Conservation (phyloP, 2,329 filamentous ascomycete species). For the Xylariaceae sp. region DNA sequence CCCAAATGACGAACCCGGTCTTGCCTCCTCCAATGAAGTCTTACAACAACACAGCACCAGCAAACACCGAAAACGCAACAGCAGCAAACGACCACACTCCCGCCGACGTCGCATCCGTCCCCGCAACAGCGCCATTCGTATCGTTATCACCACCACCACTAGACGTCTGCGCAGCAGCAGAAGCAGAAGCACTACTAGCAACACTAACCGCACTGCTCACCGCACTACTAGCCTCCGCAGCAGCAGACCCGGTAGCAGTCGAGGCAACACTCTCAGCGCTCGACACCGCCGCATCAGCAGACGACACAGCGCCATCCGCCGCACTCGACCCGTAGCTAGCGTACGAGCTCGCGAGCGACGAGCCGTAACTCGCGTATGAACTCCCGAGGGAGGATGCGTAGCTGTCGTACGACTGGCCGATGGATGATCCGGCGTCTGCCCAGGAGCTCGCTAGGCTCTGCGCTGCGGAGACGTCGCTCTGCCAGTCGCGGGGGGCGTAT, state of each 20-base stretch:
- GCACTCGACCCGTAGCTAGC: constrained; percentile 13
- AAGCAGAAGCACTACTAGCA: constrained; percentile 12
- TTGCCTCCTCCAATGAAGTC: too few relatives aligned
- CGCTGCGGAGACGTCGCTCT: constrained; percentile 18
- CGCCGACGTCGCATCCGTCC: background rate
- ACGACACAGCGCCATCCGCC: constrained; percentile 12
- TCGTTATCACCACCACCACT: background rate
- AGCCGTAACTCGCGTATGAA: constrained; percentile 13
- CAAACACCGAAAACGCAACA: constrained; percentile 16
- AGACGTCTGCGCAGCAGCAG: constrained; percentile 11
- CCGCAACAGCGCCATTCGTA: constrained; percentile 9
- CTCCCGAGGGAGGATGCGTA: background rate
- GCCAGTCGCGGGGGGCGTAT: constrained; percentile 11
- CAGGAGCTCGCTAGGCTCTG: constrained; percentile 19
- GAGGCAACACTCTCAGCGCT: constrained; percentile 24
- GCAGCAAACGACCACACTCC: constrained; percentile 16
- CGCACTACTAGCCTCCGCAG: constrained; percentile 15
- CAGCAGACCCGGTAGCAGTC: constrained; percentile 18
- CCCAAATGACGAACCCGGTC: too few relatives aligned
- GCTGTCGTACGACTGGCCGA: background rate
- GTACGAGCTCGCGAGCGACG: constrained; percentile 12
- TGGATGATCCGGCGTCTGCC: background rate
- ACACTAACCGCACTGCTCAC: constrained; percentile 21
- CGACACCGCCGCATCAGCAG: constrained; percentile 16
- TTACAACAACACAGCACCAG: constrained; percentile 20